Conservation (phyloP, 2,329 filamentous ascomycete genomes). For the Metarhizium robertsii region DNA sequence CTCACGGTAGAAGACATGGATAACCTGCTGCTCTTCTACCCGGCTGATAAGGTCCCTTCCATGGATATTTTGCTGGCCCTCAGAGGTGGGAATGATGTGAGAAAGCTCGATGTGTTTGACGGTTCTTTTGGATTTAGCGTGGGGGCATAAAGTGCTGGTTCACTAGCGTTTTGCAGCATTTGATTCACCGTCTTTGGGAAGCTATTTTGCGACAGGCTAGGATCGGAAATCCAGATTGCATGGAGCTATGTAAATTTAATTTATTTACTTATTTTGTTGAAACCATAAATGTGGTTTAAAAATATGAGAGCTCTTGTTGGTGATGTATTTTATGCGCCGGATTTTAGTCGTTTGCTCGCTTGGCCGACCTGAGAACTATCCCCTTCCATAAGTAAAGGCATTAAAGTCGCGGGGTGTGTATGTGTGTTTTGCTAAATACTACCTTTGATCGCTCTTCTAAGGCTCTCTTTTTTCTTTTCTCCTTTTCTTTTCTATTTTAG, state of each 20-base stretch:
- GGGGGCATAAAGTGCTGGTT: conserved; percentile 21
- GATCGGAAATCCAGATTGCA: not conserved
- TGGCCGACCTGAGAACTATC: too few relatives aligned
- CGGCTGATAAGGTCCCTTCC: conserved; percentile 42
- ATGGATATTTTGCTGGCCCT: conserved; percentile 47
- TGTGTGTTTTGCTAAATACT: too few relatives aligned
- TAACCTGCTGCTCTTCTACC: conserved; percentile 68
- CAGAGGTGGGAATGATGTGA: conserved; percentile 33
- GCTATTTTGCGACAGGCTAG: not conserved
- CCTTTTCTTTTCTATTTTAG: too few relatives aligned
- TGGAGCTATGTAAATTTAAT: not conserved
- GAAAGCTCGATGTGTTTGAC: conserved; percentile 46
- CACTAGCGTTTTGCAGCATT: not conserved
- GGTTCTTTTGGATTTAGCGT: conserved; percentile 52
- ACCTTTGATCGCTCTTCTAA: too few relatives aligned
- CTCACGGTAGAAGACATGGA: conserved; percentile 82
- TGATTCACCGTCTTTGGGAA: not conserved
- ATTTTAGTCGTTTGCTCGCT: too few relatives aligned
- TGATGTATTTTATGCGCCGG: too few relatives aligned
- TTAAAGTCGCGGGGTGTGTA: too few relatives aligned
- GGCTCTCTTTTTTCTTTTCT: too few relatives aligned
- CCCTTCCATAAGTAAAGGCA: too few relatives aligned
- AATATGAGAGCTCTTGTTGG: too few relatives aligned
- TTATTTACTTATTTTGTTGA: too few relatives aligned
- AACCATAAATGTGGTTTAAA: too few relatives aligned